These are phyloP conservation scores for Gynochthodes officinalis DNA, from an alignment of 257 asterid species.

Conservation along the genomic window DNA sequence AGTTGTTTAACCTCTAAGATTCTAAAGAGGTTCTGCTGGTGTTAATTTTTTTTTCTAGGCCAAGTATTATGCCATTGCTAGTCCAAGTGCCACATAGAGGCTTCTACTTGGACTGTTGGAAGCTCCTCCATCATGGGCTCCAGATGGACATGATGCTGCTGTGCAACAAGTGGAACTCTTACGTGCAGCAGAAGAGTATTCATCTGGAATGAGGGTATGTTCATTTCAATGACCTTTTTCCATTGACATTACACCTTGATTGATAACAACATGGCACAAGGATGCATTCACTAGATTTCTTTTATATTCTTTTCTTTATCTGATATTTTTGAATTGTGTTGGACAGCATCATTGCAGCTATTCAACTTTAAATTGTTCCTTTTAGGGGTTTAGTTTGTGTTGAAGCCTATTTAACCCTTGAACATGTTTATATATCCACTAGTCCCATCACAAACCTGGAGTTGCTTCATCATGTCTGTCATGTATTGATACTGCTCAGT, in stretches of 20 bases:
- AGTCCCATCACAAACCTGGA: too few species aligned
- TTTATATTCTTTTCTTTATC: not conserved
- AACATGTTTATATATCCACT: too few species aligned
- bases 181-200: constrained; percentile 98
- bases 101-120: constrained; percentile 96
- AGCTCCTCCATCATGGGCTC: constrained; percentile 99
- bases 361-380: not conserved
- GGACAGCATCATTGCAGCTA: too few species aligned
- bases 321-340: not conserved
- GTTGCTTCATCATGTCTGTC: too few species aligned
- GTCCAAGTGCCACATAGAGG: constrained; percentile 99
- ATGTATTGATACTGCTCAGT: too few species aligned
- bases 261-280: not conserved
- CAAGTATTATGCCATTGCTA: constrained; percentile 95
- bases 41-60: constrained; percentile 27
- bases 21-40: not conserved
- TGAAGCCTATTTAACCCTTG: too few species aligned
- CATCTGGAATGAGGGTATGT: constrained; percentile 85
- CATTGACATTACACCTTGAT: not conserved
- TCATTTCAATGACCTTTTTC: not conserved
- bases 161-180: constrained; percentile 97
- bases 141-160: constrained; percentile 99
- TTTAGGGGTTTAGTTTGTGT: not conserved
- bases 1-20: constrained; percentile 11
- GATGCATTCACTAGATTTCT: not conserved